A percentile compares a stretch with the other conserved stretches of the same genome.
Conservation (phyloP, 2,329 filamentous ascomycete species). For the Microsporum audouinii region DNA sequence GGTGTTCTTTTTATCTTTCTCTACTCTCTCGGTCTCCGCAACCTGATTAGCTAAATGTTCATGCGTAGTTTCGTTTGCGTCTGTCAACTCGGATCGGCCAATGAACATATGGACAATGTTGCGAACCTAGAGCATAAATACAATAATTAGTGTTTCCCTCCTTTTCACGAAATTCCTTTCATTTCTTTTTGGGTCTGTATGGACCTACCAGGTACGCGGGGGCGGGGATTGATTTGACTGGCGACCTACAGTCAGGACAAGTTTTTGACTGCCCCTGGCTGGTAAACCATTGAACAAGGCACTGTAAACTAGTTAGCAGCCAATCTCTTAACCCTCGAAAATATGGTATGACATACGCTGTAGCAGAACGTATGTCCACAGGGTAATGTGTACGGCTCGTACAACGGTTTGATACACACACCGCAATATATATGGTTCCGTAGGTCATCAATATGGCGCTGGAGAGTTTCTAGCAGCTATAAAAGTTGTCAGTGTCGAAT, state of each 20-base stretch:
- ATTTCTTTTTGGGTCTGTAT: not conserved
- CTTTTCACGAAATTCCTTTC: not conserved
- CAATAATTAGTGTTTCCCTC: not conserved
- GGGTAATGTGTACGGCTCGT: slow-evolving; percentile 56
- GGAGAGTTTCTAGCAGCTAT: slow-evolving; percentile 33
- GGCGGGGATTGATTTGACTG: slow-evolving; percentile 48
- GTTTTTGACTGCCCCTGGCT: slow-evolving; percentile 48
- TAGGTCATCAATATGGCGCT: slow-evolving; percentile 50
- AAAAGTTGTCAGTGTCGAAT: not conserved
- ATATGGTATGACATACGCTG: slow-evolving; percentile 36
- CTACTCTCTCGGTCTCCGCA: slow-evolving; percentile 49
- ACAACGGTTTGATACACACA: slow-evolving; percentile 56
- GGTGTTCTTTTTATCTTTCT: slow-evolving; percentile 47
- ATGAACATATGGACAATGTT: slow-evolving; percentile 55
- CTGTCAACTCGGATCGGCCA: slow-evolving; percentile 48
- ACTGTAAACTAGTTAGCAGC: slow-evolving; percentile 29
- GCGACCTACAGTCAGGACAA: slow-evolving; percentile 56
- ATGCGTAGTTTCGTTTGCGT: slow-evolving; percentile 50
- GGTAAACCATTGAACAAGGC: slow-evolving; percentile 46
- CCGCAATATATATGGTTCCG: slow-evolving; percentile 53
- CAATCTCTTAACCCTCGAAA: not conserved
- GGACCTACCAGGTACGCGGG: slow-evolving; percentile 51
- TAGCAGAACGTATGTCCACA: slow-evolving; percentile 67
- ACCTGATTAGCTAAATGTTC: slow-evolving; percentile 48
- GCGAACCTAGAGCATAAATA: slow-evolving; percentile 39